These are phyloP conservation scores for Metschnikowia lochheadii DNA, from an alignment of 805 yeast genomes.

Conservation along the genomic window DNA sequence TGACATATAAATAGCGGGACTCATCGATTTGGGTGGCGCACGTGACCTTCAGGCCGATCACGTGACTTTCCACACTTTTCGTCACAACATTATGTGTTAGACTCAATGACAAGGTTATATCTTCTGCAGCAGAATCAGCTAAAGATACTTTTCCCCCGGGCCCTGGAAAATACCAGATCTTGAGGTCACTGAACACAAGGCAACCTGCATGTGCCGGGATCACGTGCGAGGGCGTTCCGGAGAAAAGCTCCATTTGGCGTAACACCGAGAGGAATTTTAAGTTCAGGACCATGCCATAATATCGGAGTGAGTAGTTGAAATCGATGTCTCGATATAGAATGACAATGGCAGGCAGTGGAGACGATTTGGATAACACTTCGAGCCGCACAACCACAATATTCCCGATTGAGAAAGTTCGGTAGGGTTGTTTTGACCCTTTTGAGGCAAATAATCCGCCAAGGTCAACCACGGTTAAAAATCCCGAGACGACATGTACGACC, in stretches of 20 bases:
- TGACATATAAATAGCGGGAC: conserved; percentile 23
- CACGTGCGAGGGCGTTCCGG: conserved; percentile 27
- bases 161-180: conserved; percentile 27
- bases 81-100: conserved; percentile 7
- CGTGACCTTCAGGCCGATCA: conserved; percentile 8
- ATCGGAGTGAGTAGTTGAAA: conserved; percentile 29
- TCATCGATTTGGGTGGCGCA: conserved; percentile 24
- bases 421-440: not conserved
- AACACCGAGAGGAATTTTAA: conserved; percentile 8
- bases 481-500: conserved; percentile 6
- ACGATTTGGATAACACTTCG: not conserved
- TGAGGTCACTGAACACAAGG: conserved; percentile 23
- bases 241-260: conserved; percentile 28
- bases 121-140: conserved; percentile 5
- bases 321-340: conserved; percentile 33
- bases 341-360: conserved; percentile 18
- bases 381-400: conserved; percentile 11
- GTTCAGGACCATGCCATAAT: conserved; percentile 19
- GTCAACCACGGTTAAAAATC: conserved; percentile 10
- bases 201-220: conserved; percentile 20
- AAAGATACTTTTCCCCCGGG: not conserved
- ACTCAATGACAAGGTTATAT: conserved; percentile 6
- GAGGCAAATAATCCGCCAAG: not conserved
- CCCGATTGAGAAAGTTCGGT: conserved; percentile 13
- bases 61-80: conserved; percentile 2